Evolutionary conservation across 352 stramenopile species (phyloP).

Genomic region (Phytophthora sansomeana): DNA sequence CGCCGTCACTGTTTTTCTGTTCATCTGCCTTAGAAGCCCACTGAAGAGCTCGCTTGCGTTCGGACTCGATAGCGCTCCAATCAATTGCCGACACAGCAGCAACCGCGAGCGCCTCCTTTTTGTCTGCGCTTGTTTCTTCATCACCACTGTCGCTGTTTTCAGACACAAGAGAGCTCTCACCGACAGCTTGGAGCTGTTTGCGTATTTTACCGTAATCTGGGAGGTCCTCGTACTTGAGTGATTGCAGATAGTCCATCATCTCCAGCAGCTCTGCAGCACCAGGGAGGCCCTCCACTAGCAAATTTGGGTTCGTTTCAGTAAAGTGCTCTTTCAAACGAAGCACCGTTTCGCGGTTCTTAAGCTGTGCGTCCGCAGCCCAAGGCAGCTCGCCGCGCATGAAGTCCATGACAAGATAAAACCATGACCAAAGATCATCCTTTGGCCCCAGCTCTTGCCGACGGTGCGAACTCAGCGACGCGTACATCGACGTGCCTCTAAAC

Average conservation of each 20-base stretch:
- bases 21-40: conserved; percentile 66
- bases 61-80: conserved; percentile 40
- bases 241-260: conserved; percentile 82
- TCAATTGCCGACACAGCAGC: conserved; percentile 31
- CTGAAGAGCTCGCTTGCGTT: conserved; percentile 60
- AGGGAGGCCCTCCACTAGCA: conserved; percentile 78
- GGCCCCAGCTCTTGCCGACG: conserved; percentile 79
- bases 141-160: conserved; percentile 43
- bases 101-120: conserved; percentile 25
- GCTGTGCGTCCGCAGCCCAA: conserved; percentile 82
- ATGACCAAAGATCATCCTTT: conserved; percentile 91
- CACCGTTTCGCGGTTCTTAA: conserved; percentile 86
- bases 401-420: conserved; percentile 91
- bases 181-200: conserved; percentile 41
- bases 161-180: conserved; percentile 29
- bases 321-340: conserved; percentile 87
- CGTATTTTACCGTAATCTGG: conserved; percentile 68
- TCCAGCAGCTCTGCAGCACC: conserved; percentile 73
- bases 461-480: conserved; percentile 88
- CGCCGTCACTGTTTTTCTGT: conserved; percentile 47
- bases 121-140: conserved; percentile 34
- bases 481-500: conserved; percentile 91
- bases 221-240: conserved; percentile 76
- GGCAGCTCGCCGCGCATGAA: conserved; percentile 88
- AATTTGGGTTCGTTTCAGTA: conserved; percentile 70